phyloP scores from a whole-genome alignment of 2,329 filamentous ascomycete genomes.

The Xylariaceae sp. region DNA sequence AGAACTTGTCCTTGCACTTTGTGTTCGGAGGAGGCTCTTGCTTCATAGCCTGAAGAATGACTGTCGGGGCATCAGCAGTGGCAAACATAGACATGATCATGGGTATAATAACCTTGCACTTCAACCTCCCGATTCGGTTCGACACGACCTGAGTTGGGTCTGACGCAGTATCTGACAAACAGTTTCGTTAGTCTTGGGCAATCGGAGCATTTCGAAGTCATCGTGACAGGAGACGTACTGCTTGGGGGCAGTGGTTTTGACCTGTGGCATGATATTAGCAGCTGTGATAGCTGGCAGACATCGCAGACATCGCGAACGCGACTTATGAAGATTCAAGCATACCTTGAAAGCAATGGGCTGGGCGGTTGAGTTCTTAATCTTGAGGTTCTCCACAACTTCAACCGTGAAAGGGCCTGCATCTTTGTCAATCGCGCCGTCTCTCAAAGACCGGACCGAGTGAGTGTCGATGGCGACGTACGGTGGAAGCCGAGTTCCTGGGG shows the following conservation, averaged over 20 bases:
- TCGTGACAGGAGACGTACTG: conserved; percentile 60
- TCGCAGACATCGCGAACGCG: not conserved
- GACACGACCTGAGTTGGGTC: conserved; percentile 94
- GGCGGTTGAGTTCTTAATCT: conserved; percentile 59
- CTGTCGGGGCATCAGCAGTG: conserved; percentile 42
- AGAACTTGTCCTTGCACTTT: conserved; percentile 95
- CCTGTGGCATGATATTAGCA: conserved; percentile 47
- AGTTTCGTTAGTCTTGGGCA: conserved; percentile 22
- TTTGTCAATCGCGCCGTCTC: conserved; percentile 1
- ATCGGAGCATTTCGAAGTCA: conserved; percentile 17
- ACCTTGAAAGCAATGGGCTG: conserved; percentile 67
- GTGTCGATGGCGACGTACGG: conserved; percentile 54
- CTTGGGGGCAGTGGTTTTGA: conserved; percentile 98
- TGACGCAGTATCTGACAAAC: conserved; percentile 79
- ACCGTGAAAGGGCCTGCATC: conserved; percentile 58
- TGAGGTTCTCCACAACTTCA: conserved; percentile 60
- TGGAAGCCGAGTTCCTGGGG: conserved; percentile 88
- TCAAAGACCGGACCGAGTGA: conserved; percentile 13
- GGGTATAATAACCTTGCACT: conserved; percentile 68
- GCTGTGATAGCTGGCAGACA: not conserved
- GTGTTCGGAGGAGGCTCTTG: conserved; percentile 79
- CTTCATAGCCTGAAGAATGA: conserved; percentile 97
- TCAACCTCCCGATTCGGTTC: conserved; percentile 86
- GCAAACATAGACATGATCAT: conserved; percentile 4
- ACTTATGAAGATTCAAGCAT: conserved; percentile 25